A percentile compares a stretch with the other conserved stretches of the same genome.
Evolutionary conservation across 1,284 basidiomycete genomes (phyloP).

Genomic region (Lignosus rhinocerotis): DNA sequence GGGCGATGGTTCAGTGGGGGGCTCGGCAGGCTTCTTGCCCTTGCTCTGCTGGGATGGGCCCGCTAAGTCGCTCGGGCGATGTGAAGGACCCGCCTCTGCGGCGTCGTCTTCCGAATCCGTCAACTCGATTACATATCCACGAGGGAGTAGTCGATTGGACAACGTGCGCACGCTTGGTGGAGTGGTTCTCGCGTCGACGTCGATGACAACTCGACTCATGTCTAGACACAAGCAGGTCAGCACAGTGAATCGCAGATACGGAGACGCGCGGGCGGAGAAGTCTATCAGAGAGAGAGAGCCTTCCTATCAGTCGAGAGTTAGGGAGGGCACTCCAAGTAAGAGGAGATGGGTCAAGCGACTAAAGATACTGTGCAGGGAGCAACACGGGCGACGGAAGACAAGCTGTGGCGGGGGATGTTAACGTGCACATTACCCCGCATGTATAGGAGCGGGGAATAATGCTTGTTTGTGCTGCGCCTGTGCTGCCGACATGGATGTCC

Average conservation of each 20-base stretch:
- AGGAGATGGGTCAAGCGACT: too few relatives aligned
- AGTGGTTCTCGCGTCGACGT: not conserved
- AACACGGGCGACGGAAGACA: too few relatives aligned
- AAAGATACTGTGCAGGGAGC: too few relatives aligned
- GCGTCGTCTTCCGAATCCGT: constrained; percentile 22
- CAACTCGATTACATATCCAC: constrained; percentile 24
- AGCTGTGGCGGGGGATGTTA: too few relatives aligned
- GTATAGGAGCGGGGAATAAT: too few relatives aligned
- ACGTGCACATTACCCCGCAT: too few relatives aligned
- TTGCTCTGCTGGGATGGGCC: not conserved
- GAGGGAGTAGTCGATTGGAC: not conserved
- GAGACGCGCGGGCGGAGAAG: not conserved
- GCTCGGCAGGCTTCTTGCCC: not conserved
- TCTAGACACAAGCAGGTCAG: not conserved
- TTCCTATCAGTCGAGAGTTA: too few relatives aligned
- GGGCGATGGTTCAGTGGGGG: constrained; percentile 8
- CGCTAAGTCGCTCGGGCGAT: not conserved
- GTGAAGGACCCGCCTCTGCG: constrained; percentile 2
- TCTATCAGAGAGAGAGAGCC: too few relatives aligned
- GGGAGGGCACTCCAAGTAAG: too few relatives aligned
- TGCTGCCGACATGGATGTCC: too few relatives aligned
- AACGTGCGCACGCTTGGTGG: not conserved
- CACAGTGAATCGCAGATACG: not conserved
- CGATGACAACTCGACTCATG: not conserved
- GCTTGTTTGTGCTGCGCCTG: too few relatives aligned